Percentiles rank a stretch among this genome's conserved stretches.
phyloP scores from a whole-genome alignment of 129 eudicot genomes.

The Mikania micrantha region DNA sequence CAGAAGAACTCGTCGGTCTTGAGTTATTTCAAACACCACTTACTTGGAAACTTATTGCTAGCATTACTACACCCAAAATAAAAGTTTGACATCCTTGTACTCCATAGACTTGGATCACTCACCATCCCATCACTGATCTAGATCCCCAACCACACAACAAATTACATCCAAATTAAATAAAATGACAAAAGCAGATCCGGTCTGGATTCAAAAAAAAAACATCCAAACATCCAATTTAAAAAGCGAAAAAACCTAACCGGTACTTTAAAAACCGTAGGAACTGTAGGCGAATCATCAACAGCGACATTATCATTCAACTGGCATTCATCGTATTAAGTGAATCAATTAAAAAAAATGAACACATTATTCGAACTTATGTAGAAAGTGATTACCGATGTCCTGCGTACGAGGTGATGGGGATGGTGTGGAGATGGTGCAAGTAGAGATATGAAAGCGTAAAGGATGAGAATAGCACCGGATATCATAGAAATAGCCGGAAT shows the following conservation, averaged over 20 bases:
- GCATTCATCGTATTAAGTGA: neutral
- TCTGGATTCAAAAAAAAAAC: constrained; percentile 6
- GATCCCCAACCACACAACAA: constrained; percentile 36
- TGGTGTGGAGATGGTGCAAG: constrained; percentile 71
- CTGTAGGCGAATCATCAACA: constrained; percentile 19
- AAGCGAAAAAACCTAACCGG: constrained; percentile 54
- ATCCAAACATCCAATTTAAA: neutral
- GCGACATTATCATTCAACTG: constrained; percentile 20
- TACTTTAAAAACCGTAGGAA: constrained; percentile 31
- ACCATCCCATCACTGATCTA: constrained; percentile 52
- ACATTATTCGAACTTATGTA: neutral
- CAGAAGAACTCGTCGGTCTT: neutral
- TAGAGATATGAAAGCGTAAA: constrained; percentile 46
- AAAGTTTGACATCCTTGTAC: constrained; percentile 44
- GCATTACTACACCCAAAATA: constrained; percentile 84
- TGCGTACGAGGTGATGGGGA: constrained; percentile 23
- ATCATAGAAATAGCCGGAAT: constrained; percentile 41
- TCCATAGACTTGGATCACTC: constrained; percentile 60
- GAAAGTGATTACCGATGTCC: constrained; percentile 25
- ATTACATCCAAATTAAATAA: constrained; percentile 11
- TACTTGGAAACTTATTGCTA: constrained; percentile 67
- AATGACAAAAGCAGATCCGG: constrained; percentile 40
- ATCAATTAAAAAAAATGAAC: neutral
- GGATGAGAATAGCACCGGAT: constrained; percentile 47
- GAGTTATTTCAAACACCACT: constrained; percentile 17